A percentile compares a stretch with the other conserved stretches of the same genome.
phyloP scores from a whole-genome alignment of 495 filamentous ascomycete species.

The Penicillium desertorum region DNA sequence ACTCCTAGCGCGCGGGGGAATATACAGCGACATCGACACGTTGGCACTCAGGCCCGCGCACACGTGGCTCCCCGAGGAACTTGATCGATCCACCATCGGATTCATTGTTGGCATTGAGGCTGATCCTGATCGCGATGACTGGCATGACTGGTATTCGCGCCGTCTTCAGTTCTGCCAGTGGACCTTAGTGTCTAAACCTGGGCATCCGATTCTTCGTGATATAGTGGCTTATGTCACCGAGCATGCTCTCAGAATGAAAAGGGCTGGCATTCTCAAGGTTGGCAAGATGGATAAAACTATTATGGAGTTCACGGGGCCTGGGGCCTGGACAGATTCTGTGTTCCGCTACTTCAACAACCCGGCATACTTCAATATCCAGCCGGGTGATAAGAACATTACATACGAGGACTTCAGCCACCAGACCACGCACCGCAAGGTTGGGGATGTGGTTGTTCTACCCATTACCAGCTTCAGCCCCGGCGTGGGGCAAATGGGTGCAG shows the following conservation, averaged over 20 bases:
- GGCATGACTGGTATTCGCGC: slow-evolving; percentile 93
- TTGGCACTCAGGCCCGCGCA: slow-evolving; percentile 74
- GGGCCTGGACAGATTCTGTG: slow-evolving; percentile 89
- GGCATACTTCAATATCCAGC: slow-evolving; percentile 81
- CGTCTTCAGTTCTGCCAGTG: slow-evolving; percentile 98
- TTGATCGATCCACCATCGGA: slow-evolving; percentile 75
- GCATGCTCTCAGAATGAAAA: slow-evolving; percentile 74
- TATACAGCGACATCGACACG: slow-evolving; percentile 98
- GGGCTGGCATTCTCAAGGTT: slow-evolving; percentile 60
- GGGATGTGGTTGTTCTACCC: slow-evolving; percentile 88
- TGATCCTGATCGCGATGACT: slow-evolving; percentile 88
- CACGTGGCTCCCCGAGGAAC: slow-evolving; percentile 80
- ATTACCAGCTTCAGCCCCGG: slow-evolving; percentile 98
- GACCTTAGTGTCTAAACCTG: slow-evolving; percentile 95
- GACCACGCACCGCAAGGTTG: slow-evolving; percentile 76
- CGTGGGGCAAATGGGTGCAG: slow-evolving; percentile 90
- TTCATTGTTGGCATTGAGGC: slow-evolving; percentile 94
- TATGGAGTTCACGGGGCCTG: slow-evolving; percentile 96
- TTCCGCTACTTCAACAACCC: slow-evolving; percentile 93
- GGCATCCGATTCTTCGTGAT: slow-evolving; percentile 87
- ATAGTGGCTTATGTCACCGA: slow-evolving; percentile 83
- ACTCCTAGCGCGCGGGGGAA: slow-evolving; percentile 86
- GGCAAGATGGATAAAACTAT: slow-evolving; percentile 71
- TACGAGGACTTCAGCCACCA: slow-evolving; percentile 90
- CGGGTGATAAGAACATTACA: slow-evolving; percentile 66